These are phyloP conservation scores for Dothistroma septosporum DNA, from an alignment of 2,329 filamentous ascomycete species.

Conservation along the genomic window DNA sequence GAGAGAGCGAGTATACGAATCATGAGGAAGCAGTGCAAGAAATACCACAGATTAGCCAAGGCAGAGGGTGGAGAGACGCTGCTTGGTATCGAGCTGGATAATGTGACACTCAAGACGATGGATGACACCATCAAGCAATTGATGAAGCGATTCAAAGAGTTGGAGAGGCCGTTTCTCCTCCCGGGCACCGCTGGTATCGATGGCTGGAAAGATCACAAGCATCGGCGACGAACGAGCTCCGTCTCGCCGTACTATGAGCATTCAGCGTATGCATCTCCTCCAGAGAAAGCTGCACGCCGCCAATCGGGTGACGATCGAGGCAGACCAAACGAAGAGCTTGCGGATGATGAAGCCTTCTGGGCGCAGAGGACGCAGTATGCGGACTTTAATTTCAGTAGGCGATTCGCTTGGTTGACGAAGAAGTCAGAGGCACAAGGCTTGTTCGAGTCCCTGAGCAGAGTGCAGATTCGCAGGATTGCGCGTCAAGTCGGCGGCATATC, in stretches of 20 bases:
- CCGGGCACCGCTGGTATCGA: conserved; percentile 25
- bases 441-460: conserved; percentile 34
- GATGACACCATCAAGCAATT: conserved; percentile 35
- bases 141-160: conserved; percentile 35
- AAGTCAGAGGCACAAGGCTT: conserved; percentile 38
- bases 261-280: conserved; percentile 28
- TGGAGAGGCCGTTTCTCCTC: conserved; percentile 40
- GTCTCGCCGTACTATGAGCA: conserved; percentile 26
- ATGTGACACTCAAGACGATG: conserved; percentile 37
- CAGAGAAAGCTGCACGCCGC: conserved; percentile 16
- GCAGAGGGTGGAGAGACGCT: conserved; percentile 21
- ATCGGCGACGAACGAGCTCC: conserved; percentile 20
- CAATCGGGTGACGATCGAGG: conserved; percentile 1
- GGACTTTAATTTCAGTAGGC: conserved; percentile 33
- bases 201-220: conserved; percentile 19
- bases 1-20: conserved; percentile 37
- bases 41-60: conserved; percentile 12
- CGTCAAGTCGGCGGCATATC: conserved; percentile 34
- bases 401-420: conserved; percentile 37
- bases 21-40: conserved; percentile 22
- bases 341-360: conserved; percentile 30
- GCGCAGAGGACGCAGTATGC: conserved; percentile 34
- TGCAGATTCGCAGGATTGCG: conserved; percentile 39
- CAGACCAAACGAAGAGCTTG: conserved; percentile 24
- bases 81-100: conserved; percentile 32